Evolutionary conservation across 257 asterid species (phyloP).

Genomic region (Striga asiatica): DNA sequence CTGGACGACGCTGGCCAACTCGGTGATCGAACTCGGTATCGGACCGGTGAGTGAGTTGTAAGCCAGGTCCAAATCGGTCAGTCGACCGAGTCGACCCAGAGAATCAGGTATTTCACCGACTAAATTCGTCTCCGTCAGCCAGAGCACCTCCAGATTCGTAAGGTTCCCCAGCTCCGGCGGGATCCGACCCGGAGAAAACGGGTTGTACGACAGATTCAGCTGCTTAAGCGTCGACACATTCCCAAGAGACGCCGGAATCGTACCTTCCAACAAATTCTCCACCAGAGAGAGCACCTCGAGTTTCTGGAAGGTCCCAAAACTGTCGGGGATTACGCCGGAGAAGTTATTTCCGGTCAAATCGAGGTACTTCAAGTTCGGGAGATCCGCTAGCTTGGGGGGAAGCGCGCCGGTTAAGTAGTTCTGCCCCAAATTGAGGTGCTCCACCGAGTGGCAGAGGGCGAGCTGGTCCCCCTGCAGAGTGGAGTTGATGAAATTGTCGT

Average conservation of each 20-base stretch:
- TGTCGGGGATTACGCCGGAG: conserved; percentile 74
- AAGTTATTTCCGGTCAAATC: conserved; percentile 88
- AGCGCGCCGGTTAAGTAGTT: conserved; percentile 64
- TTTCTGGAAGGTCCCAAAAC: conserved; percentile 57
- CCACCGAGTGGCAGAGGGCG: conserved; percentile 42
- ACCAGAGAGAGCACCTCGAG: conserved; percentile 79
- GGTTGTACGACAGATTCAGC: conserved; percentile 81
- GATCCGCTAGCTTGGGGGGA: conserved; percentile 41
- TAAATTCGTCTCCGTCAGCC: conserved; percentile 75
- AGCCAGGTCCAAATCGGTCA: conserved; percentile 76
- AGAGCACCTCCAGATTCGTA: conserved; percentile 56
- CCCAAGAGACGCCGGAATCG: conserved; percentile 62
- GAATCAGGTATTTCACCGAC: conserved; percentile 75
- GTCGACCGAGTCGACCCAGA: conserved; percentile 49
- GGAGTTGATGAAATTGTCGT: conserved; percentile 64
- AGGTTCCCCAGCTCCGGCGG: conserved; percentile 85
- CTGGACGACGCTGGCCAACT: conserved; percentile 54
- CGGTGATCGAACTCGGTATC: conserved; percentile 64
- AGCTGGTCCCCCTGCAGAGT: conserved; percentile 37
- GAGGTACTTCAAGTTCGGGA: conserved; percentile 58
- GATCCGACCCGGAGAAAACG: conserved; percentile 73
- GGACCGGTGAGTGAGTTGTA: conserved; percentile 51
- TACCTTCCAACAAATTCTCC: conserved; percentile 69
- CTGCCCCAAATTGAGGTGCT: conserved; percentile 81
- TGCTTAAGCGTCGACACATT: conserved; percentile 68